Evolutionary conservation across 108 stramenopile genomes (phyloP).

Genomic region (Cyclotella sp.): DNA sequence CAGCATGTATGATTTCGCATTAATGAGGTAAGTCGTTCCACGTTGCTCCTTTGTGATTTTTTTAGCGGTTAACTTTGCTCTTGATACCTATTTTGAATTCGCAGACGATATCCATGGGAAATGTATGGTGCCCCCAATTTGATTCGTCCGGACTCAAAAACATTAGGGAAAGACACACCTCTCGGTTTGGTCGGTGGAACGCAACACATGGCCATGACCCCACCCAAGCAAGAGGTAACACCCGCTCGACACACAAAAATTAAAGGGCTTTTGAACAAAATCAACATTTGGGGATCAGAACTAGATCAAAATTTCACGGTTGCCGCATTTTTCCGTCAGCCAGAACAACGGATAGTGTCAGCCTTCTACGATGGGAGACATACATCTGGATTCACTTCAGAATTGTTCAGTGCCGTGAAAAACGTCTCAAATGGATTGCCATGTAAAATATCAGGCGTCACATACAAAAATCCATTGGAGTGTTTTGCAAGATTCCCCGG

Average conservation of each 20-base stretch:
- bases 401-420: conserved; percentile 6
- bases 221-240: conserved; percentile 3
- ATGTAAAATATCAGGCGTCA: conserved; percentile 15
- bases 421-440: background rate
- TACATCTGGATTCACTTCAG: conserved; percentile 32
- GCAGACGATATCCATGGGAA: conserved; percentile 54
- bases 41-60: background rate
- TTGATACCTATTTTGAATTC: background rate
- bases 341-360: conserved; percentile 50
- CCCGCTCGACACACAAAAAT: conserved; percentile 20
- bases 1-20: conserved; percentile 55
- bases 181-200: conserved; percentile 52
- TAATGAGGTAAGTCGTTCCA: conserved; percentile 34
- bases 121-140: conserved; percentile 51
- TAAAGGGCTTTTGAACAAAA: conserved; percentile 3
- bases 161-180: conserved; percentile 24
- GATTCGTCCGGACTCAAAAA: conserved; percentile 6
- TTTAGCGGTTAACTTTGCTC: background rate
- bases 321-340: conserved; percentile 50
- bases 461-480: conserved; percentile 39
- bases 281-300: conserved; percentile 36
- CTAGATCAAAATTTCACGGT: conserved; percentile 47
- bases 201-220: conserved; percentile 43
- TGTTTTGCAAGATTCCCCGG: conserved; percentile 53
- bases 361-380: conserved; percentile 47